phyloP scores from a whole-genome alignment of 805 yeast genomes.

The Wickerhamomyces kurtzmanii region DNA sequence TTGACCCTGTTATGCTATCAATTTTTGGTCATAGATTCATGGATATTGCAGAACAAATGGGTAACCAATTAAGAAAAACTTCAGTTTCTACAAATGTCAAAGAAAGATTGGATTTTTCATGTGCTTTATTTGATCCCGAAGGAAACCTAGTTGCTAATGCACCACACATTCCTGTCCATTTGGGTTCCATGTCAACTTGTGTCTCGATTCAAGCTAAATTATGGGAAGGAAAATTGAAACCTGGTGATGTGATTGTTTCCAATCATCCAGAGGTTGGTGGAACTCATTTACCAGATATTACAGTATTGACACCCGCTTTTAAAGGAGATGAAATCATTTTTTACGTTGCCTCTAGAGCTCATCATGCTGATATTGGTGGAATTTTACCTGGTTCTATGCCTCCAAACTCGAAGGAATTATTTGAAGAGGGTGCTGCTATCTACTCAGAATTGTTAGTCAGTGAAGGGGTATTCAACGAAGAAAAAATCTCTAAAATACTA shows the following conservation, averaged over 20 bases:
- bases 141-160: conserved; percentile 86
- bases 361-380: conserved; percentile 95
- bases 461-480: conserved; percentile 69
- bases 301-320: conserved; percentile 87
- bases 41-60: conserved; percentile 92
- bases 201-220: conserved; percentile 52
- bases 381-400: conserved; percentile 92
- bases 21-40: conserved; percentile 78
- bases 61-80: conserved; percentile 68
- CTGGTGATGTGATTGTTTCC: conserved; percentile 70
- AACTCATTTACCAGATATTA: conserved; percentile 82
- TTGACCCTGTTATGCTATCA: conserved; percentile 67
- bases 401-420: conserved; percentile 74
- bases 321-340: conserved; percentile 53
- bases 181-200: conserved; percentile 81
- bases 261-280: conserved; percentile 85
- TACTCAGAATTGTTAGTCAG: conserved; percentile 66
- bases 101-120: conserved; percentile 75
- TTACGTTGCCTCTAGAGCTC: conserved; percentile 91
- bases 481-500: conserved; percentile 48
- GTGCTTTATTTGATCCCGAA: conserved; percentile 68
- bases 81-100: conserved; percentile 78
- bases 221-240: conserved; percentile 55
- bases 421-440: conserved; percentile 89
- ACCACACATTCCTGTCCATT: conserved; percentile 80